Percentiles rank a stretch among this genome's conserved stretches.
phyloP scores from a whole-genome alignment of 2,329 filamentous ascomycete species.

The Penicillium concentricum region DNA sequence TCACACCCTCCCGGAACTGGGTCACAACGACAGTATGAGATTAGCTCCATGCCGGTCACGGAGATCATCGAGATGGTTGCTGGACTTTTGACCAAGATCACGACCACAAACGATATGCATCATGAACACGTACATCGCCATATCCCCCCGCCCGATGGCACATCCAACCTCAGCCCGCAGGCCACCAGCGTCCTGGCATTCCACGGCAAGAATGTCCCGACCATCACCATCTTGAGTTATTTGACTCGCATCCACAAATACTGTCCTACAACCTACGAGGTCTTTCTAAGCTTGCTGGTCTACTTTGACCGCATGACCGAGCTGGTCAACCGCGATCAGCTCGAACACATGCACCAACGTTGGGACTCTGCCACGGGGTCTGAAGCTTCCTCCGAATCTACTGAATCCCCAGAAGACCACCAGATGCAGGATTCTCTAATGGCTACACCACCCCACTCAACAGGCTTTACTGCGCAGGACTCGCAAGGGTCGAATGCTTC shows the following conservation, averaged over 20 bases:
- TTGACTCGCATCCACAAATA: slow-evolving; percentile 97
- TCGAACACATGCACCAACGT: slow-evolving; percentile 55
- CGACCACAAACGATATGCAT: slow-evolving; percentile 90
- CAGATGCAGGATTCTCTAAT: slow-evolving; percentile 28
- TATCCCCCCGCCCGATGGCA: slow-evolving; percentile 60
- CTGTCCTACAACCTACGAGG: slow-evolving; percentile 96
- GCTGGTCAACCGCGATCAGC: slow-evolving; percentile 78
- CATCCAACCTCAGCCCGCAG: slow-evolving; percentile 60
- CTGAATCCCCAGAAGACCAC: slow-evolving; percentile 15
- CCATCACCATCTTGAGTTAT: slow-evolving; percentile 95
- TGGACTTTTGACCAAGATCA: slow-evolving; percentile 93
- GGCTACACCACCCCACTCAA: slow-evolving; percentile 39
- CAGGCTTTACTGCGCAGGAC: slow-evolving; percentile 36
- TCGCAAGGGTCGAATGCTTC: slow-evolving; percentile 31
- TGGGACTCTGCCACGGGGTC: slow-evolving; percentile 22
- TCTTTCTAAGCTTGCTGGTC: slow-evolving; percentile 89
- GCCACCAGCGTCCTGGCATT: slow-evolving; percentile 83
- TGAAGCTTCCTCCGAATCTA: slow-evolving; percentile 19
- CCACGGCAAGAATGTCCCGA: slow-evolving; percentile 96
- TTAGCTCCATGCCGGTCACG: slow-evolving; percentile 93
- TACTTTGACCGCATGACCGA: slow-evolving; percentile 99
- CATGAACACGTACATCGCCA: slow-evolving; percentile 85
- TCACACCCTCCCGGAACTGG: slow-evolving; percentile 45
- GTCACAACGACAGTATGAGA: slow-evolving; percentile 73
- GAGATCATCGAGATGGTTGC: slow-evolving; percentile 99